Evolutionary conservation across 768 basidiomycete genomes (phyloP).

Genomic region (Antrodiella citrinella): DNA sequence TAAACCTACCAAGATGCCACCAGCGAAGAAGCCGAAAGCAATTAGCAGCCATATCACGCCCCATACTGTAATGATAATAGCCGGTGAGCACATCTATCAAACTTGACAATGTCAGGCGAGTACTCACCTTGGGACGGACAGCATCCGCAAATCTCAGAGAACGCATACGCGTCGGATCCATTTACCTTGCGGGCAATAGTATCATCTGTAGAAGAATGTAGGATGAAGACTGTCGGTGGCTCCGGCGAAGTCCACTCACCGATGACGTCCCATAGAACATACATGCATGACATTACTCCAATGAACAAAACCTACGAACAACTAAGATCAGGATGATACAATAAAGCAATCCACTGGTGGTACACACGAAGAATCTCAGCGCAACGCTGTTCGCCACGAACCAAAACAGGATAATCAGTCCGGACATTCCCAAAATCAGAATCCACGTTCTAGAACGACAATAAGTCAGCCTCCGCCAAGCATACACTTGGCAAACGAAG

Average conservation of each 20-base stretch:
- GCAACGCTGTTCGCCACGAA: constrained; percentile 70
- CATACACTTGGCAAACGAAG: neutral
- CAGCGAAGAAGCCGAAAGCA: constrained; percentile 66
- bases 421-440: constrained; percentile 72
- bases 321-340: neutral
- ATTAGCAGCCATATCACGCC: constrained; percentile 82
- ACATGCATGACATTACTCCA: constrained; percentile 83
- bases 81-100: neutral
- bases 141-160: constrained; percentile 80
- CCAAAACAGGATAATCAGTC: constrained; percentile 76
- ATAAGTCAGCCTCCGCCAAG: neutral
- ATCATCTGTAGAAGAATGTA: constrained; percentile 44
- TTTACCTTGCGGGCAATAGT: constrained; percentile 81
- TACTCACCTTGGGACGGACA: constrained; percentile 66
- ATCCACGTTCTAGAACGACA: constrained; percentile 54
- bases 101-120: neutral
- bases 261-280: constrained; percentile 83
- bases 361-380: constrained; percentile 60
- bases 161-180: constrained; percentile 79
- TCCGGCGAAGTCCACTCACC: constrained; percentile 39
- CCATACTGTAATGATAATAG: constrained; percentile 79
- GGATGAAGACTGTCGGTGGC: neutral
- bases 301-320: constrained; percentile 72
- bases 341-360: no score
- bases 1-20: constrained; percentile 70